A percentile compares a stretch with the other conserved stretches of the same genome.
Evolutionary conservation across 768 basidiomycete species (phyloP).

Genomic region (Tricholoma sp.): DNA sequence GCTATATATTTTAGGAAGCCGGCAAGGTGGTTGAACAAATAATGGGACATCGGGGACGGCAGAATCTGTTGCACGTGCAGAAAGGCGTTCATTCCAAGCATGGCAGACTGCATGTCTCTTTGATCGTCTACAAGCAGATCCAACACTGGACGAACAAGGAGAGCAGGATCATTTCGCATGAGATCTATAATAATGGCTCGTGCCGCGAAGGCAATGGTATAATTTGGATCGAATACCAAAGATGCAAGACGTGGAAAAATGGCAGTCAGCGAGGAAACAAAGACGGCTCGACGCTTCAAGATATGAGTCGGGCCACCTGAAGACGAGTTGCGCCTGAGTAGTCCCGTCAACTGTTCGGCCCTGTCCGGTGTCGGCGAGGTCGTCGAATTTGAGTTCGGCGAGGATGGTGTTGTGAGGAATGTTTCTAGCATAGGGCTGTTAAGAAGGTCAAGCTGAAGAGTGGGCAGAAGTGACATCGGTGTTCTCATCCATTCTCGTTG

Average conservation of each 20-base stretch:
- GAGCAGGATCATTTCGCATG: conserved; percentile 69
- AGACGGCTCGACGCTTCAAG: conserved; percentile 59
- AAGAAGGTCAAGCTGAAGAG: conserved; percentile 48
- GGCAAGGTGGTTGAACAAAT: conserved; percentile 64
- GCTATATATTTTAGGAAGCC: conserved; percentile 59
- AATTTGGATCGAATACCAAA: conserved; percentile 48
- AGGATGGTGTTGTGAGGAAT: conserved; percentile 15
- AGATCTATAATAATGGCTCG: conserved; percentile 54
- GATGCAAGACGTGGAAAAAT: conserved; percentile 51
- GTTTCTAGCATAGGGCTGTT: conserved; percentile 24
- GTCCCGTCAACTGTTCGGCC: conserved; percentile 21
- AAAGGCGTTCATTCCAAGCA: conserved; percentile 49
- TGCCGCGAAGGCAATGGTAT: conserved; percentile 51
- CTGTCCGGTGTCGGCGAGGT: conserved; percentile 12
- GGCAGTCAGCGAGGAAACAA: conserved; percentile 54
- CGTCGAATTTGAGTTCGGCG: conserved; percentile 25
- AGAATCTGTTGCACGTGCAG: conserved; percentile 51
- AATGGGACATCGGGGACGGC: conserved; percentile 62
- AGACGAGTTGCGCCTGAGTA: conserved; percentile 56
- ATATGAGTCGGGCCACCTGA: conserved; percentile 38
- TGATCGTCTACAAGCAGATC: conserved; percentile 53
- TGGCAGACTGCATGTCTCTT: conserved; percentile 40
- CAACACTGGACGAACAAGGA: conserved; percentile 59
- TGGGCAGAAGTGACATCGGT: conserved; percentile 63
- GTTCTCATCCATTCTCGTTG: conserved; percentile 54